Evolutionary conservation across 495 filamentous ascomycete genomes (phyloP).

Genomic region (Parathielavia appendiculata): DNA sequence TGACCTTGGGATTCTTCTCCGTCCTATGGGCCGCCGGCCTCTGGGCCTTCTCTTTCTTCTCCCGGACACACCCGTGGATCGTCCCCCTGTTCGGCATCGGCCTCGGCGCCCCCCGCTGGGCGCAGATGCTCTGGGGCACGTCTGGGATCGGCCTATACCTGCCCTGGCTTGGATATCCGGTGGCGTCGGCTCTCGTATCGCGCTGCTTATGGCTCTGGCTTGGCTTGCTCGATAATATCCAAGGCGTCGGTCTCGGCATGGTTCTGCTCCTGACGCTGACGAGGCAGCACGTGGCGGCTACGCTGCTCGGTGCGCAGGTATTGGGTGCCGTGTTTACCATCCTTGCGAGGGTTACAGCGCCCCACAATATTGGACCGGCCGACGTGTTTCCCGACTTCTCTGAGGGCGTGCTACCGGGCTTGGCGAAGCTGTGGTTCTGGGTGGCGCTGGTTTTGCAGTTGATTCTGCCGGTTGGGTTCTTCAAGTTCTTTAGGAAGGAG

Average conservation of each 20-base stretch:
- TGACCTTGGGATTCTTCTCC: constrained; percentile 56
- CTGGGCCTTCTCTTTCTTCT: constrained; percentile 43
- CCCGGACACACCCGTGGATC: constrained; percentile 57
- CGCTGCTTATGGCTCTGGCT: constrained; percentile 61
- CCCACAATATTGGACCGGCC: constrained; percentile 59
- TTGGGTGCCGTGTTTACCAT: constrained; percentile 55
- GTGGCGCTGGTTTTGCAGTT: constrained; percentile 57
- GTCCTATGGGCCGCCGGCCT: constrained; percentile 51
- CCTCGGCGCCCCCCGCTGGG: constrained; percentile 59
- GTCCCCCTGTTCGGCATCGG: constrained; percentile 62
- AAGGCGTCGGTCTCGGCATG: constrained; percentile 60
- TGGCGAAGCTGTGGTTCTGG: constrained; percentile 62
- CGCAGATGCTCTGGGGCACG: constrained; percentile 60
- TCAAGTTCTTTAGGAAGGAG: constrained; percentile 67
- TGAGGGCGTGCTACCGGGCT: constrained; percentile 37
- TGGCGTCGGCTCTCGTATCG: constrained; percentile 48
- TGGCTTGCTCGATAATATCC: constrained; percentile 58
- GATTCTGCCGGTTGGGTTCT: constrained; percentile 60
- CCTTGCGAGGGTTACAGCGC: constrained; percentile 51
- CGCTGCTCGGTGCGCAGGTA: constrained; percentile 53
- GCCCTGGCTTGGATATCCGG: constrained; percentile 52
- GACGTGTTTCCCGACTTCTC: constrained; percentile 59
- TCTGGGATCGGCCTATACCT: constrained; percentile 54
- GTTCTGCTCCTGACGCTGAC: constrained; percentile 59
- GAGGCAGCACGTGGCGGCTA: constrained; percentile 53